Conservation (phyloP, 331 rosid species). For the Rhamnella rubrinervis region DNA sequence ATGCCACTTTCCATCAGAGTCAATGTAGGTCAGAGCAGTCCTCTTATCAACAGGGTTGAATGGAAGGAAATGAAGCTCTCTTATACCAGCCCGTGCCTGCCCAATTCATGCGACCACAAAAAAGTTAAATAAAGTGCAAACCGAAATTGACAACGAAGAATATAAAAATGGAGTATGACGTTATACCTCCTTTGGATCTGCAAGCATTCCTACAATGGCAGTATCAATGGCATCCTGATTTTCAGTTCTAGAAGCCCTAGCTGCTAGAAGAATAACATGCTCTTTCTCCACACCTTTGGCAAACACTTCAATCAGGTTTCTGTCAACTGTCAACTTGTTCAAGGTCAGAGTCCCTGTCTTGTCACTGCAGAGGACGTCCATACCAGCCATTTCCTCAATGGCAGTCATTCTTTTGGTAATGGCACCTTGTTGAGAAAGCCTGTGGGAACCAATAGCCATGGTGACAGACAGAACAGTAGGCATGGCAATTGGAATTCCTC, state of each 20-base stretch:
- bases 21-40: conserved; percentile 94
- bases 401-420: conserved; percentile 98
- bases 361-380: conserved; percentile 99
- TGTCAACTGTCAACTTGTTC: conserved; percentile 80
- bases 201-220: conserved; percentile 98
- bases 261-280: conserved; percentile 78
- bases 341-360: conserved; percentile 94
- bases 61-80: conserved; percentile 92
- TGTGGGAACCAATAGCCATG: conserved; percentile 98
- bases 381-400: conserved; percentile 99
- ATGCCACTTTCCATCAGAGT: conserved; percentile 86
- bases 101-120: conserved; percentile 17
- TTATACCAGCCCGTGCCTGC: conserved; percentile 93
- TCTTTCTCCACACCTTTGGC: conserved; percentile 91
- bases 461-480: conserved; percentile 98
- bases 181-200: conserved; percentile 93
- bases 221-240: conserved; percentile 99
- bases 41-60: conserved; percentile 98
- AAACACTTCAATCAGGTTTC: conserved; percentile 81
- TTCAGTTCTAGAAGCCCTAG: conserved; percentile 97
- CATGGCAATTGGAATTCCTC: conserved; percentile 99
- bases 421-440: conserved; percentile 98
- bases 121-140: background rate
- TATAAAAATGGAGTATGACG: background rate
- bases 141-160: background rate